Base-by-base conservation (phyloP, 306 rosid genomes). In the Morella rubra region DNA sequence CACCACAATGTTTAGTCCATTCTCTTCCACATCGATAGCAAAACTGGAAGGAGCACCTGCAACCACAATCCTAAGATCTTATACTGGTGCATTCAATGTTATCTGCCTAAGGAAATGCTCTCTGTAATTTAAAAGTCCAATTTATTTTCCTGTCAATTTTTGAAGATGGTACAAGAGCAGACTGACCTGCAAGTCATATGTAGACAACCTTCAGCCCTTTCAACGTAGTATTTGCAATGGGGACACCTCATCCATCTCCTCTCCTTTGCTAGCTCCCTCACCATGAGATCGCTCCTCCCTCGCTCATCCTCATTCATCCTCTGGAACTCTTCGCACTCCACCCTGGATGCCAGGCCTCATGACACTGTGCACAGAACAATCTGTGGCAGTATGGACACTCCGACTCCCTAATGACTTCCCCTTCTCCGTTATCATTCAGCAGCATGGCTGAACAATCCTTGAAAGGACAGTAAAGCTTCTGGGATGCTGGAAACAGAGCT, bases 201-300 rank as follows among this genome's bases (percentile, higher is more conserved):
- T 64, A 68, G 18, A 64, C 97, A 91, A 0, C 97, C 97, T 0
- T 73, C 37, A 0, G 1, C 12, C 80, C 41, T 90, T 42, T 90
- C 97, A 20, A 90, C 96, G 19, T 11, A 78, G 74, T 56, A 78
- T 3, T 53, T 77, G 60, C 97, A 92, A 0, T 18, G 61, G 1
- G 97, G 90, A 42, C 97, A 92, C 81, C 86, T 87, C 13, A 6
- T 64, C 96, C 96, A 90, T 11, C 72, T 71, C 53, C 78, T 51
- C 14, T 76, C 6, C 46, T 7, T 40, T 44, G 89, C 93, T n/a
- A 92, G 84, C 13, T 76, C 77, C 18, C 71, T 82, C 65, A 88
- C 69, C 85, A 85, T 80, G 0, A 85, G 72, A 73, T 82, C 97
- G 1, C 81, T 85, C 40, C 73, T 81, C 2, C 71, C 88, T 56